Conservation (phyloP, 2,329 filamentous ascomycete genomes). For the Hypoxylon sp. region DNA sequence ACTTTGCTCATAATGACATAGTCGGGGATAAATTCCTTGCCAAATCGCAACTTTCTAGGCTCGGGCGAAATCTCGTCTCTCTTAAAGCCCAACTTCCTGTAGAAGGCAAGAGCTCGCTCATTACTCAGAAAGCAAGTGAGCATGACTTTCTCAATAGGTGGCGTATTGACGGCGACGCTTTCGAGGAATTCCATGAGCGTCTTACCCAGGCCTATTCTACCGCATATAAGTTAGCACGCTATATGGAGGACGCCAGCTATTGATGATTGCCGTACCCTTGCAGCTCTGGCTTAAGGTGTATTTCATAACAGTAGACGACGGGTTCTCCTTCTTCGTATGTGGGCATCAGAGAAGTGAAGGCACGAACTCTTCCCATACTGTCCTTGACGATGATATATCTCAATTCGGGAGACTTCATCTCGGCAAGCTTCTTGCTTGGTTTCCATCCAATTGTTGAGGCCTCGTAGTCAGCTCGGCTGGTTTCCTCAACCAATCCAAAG, state of each 20-base stretch:
- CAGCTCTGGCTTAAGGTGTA: conserved; percentile 73
- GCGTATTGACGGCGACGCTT: conserved; percentile 67
- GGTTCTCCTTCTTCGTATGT: conserved; percentile 75
- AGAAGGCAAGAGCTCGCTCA: conserved; percentile 70
- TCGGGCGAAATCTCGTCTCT: conserved; percentile 70
- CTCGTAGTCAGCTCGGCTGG: conserved; percentile 76
- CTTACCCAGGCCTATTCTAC: conserved; percentile 73
- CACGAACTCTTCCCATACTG: conserved; percentile 57
- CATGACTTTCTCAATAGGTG: conserved; percentile 76
- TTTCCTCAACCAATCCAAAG: conserved; percentile 71
- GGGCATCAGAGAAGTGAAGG: conserved; percentile 79
- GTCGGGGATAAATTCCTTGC: conserved; percentile 68
- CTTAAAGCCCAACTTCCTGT: conserved; percentile 71
- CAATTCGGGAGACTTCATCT: conserved; percentile 78
- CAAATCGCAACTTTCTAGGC: conserved; percentile 67
- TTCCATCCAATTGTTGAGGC: conserved; percentile 75
- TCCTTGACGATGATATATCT: conserved; percentile 76
- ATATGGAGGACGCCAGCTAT: conserved; percentile 6
- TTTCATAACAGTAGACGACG: conserved; percentile 84
- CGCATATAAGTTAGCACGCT: conserved; percentile 11
- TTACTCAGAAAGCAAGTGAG: conserved; percentile 80
- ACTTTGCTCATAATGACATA: conserved; percentile 73
- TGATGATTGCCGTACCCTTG: conserved; percentile 63
- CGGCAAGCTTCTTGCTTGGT: conserved; percentile 70
- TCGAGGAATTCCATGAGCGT: conserved; percentile 72